phyloP scores from a whole-genome alignment of 225 moss, liverwort and hornwort genomes.

The Ulota crispa region DNA sequence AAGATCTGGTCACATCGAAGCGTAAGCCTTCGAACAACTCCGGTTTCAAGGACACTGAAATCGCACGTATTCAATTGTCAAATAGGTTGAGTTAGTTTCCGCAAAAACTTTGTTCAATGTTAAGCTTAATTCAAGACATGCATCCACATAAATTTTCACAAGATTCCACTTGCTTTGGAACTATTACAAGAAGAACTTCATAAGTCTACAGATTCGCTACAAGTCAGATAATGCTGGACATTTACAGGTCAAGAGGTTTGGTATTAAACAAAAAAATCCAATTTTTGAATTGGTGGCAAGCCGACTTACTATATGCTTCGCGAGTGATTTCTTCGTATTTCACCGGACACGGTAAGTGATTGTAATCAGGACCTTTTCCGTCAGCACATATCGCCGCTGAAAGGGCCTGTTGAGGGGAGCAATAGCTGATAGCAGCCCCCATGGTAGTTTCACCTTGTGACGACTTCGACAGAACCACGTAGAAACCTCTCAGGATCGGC shows the following conservation, averaged over 20 bases:
- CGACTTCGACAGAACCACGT: not conserved
- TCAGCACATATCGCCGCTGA: conserved; percentile 39
- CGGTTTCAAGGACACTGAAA: conserved; percentile 75
- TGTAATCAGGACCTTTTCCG: conserved; percentile 43
- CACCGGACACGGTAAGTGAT: conserved; percentile 72
- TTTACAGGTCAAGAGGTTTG: not conserved
- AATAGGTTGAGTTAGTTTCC: not conserved
- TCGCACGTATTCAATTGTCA: not conserved
- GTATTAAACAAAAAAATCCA: not conserved
- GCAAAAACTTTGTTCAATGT: not conserved
- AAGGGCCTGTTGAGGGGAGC: conserved; percentile 40
- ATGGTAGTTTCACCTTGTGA: conserved; percentile 36
- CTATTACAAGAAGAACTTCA: not conserved
- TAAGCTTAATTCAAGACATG: not conserved
- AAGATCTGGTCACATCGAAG: conserved; percentile 69
- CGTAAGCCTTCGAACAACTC: conserved; percentile 80
- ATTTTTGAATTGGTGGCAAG: not conserved
- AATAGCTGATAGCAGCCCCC: conserved; percentile 71
- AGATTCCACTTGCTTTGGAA: not conserved
- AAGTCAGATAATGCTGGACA: not conserved
- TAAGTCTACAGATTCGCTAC: not conserved
- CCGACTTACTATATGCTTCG: conserved; percentile 75
- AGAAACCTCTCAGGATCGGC: conserved; percentile 12
- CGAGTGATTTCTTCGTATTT: conserved; percentile 83
- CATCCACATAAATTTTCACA: not conserved